Percentiles rank a stretch among this genome's conserved stretches.
These are phyloP conservation scores for Neckera pumila DNA, from an alignment of 225 moss, liverwort and hornwort species.

Conservation along the genomic window DNA sequence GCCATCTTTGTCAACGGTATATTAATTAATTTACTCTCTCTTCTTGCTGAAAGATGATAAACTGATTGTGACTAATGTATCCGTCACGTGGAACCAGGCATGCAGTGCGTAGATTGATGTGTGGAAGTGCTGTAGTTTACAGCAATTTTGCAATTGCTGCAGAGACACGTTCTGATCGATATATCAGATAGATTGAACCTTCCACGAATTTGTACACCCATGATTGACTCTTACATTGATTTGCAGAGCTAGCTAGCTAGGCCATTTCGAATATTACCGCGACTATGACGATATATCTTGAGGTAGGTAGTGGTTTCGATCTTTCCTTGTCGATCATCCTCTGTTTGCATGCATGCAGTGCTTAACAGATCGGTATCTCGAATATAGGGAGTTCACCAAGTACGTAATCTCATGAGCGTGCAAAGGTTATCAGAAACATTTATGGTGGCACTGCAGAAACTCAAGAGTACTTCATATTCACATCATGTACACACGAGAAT, in stretches of 20 bases:
- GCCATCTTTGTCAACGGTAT: slow-evolving; percentile 91
- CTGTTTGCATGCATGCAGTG: not conserved
- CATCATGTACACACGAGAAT: not conserved
- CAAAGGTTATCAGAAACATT: not conserved
- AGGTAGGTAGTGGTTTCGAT: slow-evolving; percentile 41
- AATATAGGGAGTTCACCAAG: no score
- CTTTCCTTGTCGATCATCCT: no score
- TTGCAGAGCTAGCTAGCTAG: slow-evolving; percentile 66
- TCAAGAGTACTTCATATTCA: not conserved
- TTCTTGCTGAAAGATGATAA: not conserved
- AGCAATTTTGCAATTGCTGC: not conserved
- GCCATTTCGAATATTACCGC: slow-evolving; percentile 90
- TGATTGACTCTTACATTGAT: not conserved
- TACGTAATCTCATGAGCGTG: not conserved
- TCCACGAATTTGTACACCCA: not conserved
- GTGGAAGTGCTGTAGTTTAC: not conserved
- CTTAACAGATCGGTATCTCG: not conserved
- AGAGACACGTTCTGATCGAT: not conserved
- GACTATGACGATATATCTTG: slow-evolving; percentile 96
- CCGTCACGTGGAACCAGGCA: not conserved
- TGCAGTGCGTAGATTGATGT: not conserved
- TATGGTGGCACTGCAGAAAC: not conserved
- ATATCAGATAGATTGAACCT: not conserved
- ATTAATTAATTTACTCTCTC: not conserved
- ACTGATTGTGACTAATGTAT: not conserved